A percentile compares a stretch with the other conserved stretches of the same genome.
Conservation (phyloP, 306 rosid species). For the Malus fusca region DNA sequence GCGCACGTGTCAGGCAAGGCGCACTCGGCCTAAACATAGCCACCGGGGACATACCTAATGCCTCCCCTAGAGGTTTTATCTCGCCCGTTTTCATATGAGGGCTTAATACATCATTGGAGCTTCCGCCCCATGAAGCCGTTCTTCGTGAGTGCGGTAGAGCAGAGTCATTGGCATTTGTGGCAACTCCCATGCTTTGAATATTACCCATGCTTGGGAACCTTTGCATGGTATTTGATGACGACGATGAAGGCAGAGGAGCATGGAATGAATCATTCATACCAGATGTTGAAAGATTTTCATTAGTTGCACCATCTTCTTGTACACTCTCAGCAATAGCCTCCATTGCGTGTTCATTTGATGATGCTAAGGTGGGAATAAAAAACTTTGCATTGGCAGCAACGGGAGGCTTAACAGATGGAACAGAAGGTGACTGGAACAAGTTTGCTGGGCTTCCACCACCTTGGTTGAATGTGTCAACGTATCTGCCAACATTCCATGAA, state of each 20-base stretch:
- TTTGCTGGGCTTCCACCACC: slow-evolving; percentile 59
- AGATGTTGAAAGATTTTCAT: slow-evolving; percentile 43
- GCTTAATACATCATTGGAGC: slow-evolving; percentile 40
- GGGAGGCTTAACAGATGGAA: slow-evolving; percentile 56
- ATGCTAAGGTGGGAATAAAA: slow-evolving; percentile 60
- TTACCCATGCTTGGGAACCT: slow-evolving; percentile 64
- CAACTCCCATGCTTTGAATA: slow-evolving; percentile 34
- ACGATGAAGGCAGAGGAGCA: slow-evolving; percentile 17
- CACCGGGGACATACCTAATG: slow-evolving; percentile 36
- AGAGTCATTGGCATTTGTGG: slow-evolving; percentile 12
- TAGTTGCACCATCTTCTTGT: slow-evolving; percentile 40
- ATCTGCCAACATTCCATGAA: slow-evolving; percentile 42
- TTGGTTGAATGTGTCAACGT: slow-evolving; percentile 92
- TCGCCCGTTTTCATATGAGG: slow-evolving; percentile 36
- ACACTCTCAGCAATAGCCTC: slow-evolving; percentile 52
- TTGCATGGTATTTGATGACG: slow-evolving; percentile 20
- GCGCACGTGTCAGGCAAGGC: slow-evolving; percentile 25
- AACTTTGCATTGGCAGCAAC: slow-evolving; percentile 62
- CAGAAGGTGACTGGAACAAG: slow-evolving; percentile 66
- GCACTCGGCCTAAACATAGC: slow-evolving; percentile 36
- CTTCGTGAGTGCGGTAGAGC: slow-evolving; percentile 47
- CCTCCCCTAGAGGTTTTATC: slow-evolving; percentile 39
- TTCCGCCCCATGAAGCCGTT: slow-evolving; percentile 80
- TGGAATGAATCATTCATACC: slow-evolving; percentile 34
- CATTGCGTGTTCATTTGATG: slow-evolving; percentile 43